Evolutionary conservation across 1,284 basidiomycete genomes (phyloP).

Genomic region (Apiotrichum sp.): DNA sequence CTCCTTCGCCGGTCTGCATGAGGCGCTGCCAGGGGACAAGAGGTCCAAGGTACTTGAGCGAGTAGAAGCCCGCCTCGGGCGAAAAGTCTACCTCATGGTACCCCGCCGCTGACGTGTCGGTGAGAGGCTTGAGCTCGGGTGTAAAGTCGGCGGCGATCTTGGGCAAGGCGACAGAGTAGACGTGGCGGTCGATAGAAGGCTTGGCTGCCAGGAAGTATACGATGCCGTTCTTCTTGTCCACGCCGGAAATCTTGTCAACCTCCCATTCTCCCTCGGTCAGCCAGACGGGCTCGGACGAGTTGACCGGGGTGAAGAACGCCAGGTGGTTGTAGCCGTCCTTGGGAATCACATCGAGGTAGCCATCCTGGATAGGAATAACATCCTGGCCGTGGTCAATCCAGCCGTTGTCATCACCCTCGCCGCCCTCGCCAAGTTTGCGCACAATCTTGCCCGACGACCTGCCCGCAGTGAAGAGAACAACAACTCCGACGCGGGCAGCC

Average conservation of each 20-base stretch:
- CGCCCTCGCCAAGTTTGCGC: slow-evolving; percentile 65
- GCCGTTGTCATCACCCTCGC: slow-evolving; percentile 80
- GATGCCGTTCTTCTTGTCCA: slow-evolving; percentile 61
- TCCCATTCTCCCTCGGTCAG: slow-evolving; percentile 87
- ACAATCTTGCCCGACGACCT: slow-evolving; percentile 56
- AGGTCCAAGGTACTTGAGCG: slow-evolving; percentile 74
- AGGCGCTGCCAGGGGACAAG: slow-evolving; percentile 80
- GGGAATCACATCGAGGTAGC: slow-evolving; percentile 84
- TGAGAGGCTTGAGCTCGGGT: slow-evolving; percentile 53
- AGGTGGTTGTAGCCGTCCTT: slow-evolving; percentile 81
- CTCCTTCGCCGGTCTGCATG: slow-evolving; percentile 56
- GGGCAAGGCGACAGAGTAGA: slow-evolving; percentile 70
- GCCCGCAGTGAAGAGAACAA: slow-evolving; percentile 62
- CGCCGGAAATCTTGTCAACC: slow-evolving; percentile 67
- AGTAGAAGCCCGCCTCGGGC: slow-evolving; percentile 74
- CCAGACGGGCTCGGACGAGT: slow-evolving; percentile 63
- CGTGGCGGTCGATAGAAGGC: slow-evolving; percentile 73
- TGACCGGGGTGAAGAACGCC: slow-evolving; percentile 74
- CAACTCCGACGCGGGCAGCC: slow-evolving; percentile 68
- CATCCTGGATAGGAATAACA: slow-evolving; percentile 49
- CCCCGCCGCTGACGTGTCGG: slow-evolving; percentile 58
- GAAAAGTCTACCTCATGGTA: slow-evolving; percentile 71
- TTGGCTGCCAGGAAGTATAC: slow-evolving; percentile 85
- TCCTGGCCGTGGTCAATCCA: slow-evolving; percentile 69
- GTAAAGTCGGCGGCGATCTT: slow-evolving; percentile 23